phyloP scores from a whole-genome alignment of 345 rosid genomes.

The Eucalyptus erythrocorys region DNA sequence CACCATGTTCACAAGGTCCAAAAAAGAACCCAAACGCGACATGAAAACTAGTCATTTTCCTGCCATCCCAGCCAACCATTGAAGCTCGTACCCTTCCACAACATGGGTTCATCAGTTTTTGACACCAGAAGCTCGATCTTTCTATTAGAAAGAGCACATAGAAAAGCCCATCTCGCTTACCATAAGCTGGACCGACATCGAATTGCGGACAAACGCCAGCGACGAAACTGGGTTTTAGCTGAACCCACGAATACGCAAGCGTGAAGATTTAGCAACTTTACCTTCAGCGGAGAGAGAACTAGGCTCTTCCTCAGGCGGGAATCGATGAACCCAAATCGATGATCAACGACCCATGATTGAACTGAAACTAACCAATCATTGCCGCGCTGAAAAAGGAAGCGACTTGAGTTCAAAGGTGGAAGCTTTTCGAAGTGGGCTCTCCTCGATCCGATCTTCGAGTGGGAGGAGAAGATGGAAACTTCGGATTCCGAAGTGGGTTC shows the following conservation, averaged over 20 bases:
- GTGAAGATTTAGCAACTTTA: background rate
- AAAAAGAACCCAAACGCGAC: background rate
- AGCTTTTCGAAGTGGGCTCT: background rate
- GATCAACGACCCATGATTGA: background rate
- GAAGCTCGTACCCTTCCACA: background rate
- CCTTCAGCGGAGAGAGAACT: background rate
- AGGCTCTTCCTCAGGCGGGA: background rate
- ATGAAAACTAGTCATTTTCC: background rate
- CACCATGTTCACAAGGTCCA: background rate
- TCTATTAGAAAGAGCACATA: background rate
- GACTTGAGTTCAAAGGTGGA: background rate
- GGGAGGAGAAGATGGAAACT: background rate
- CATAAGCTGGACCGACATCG: background rate
- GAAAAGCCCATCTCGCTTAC: background rate
- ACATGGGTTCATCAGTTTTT: background rate
- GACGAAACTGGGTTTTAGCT: background rate
- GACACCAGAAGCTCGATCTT: background rate
- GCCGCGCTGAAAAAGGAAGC: background rate
- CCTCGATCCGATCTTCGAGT: background rate
- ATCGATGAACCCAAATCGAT: background rate
- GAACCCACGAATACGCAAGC: background rate
- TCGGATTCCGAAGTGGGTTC: background rate
- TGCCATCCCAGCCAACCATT: background rate
- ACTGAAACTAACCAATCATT: background rate
- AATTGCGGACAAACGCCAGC: background rate